phyloP scores from a whole-genome alignment of 2,329 filamentous ascomycete species.

The Aspergillus sp. region DNA sequence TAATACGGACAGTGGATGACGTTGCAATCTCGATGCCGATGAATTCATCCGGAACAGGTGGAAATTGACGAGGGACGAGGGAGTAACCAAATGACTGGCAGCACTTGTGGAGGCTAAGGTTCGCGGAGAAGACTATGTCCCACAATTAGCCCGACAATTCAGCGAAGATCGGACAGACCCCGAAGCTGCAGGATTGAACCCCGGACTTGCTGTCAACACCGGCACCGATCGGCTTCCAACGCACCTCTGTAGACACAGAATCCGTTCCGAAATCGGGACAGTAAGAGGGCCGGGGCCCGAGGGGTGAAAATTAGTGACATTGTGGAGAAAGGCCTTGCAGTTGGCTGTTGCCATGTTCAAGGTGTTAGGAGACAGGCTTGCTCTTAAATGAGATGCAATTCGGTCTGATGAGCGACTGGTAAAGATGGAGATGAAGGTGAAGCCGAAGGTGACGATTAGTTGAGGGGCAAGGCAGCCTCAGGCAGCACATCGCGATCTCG shows the following conservation, averaged over 20 bases:
- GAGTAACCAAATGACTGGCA: too few species aligned
- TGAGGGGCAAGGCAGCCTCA: not conserved
- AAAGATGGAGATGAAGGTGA: not conserved
- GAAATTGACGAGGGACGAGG: not conserved
- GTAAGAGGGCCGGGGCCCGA: too few species aligned
- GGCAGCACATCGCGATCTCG: not conserved
- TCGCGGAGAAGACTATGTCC: not conserved
- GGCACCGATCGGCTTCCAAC: not conserved
- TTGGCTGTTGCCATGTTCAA: too few species aligned
- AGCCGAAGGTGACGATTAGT: not conserved
- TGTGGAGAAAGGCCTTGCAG: too few species aligned
- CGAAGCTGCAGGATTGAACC: not conserved
- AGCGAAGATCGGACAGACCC: not conserved
- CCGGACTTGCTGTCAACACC: too few species aligned
- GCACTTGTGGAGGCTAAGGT: not conserved
- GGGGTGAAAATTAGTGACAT: too few species aligned
- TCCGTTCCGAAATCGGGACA: too few species aligned
- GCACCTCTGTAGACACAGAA: too few species aligned
- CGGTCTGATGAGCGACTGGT: too few species aligned
- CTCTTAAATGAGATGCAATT: too few species aligned
- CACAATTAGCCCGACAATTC: constrained; percentile 3
- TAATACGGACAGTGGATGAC: not conserved
- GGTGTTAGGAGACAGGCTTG: too few species aligned
- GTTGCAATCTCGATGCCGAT: not conserved
- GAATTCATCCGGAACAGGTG: not conserved